Base-by-base conservation (phyloP, 805 yeast species). In the Cyberlindnera suaveolens region DNA sequence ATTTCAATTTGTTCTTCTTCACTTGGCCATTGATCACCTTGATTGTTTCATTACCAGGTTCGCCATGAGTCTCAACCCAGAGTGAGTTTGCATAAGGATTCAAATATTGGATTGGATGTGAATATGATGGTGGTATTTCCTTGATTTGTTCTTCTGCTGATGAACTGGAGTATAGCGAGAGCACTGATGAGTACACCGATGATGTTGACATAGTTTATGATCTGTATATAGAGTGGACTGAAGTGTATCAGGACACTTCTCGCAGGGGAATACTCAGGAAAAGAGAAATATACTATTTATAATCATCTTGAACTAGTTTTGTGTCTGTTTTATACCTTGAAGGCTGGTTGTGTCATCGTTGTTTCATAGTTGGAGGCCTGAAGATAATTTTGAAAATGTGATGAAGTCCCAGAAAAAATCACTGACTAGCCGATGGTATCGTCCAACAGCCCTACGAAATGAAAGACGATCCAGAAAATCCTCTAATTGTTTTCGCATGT, bases 51-150 rank as follows among this genome's bases (percentile, higher is more conserved):
- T 65, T 63, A 20, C 64, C 61, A 33, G 60, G 45, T 34, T 56
- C 57, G 4, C 62, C 64, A 3, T 67, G 62, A 19, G 71, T 53
- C 8, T 63, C 52, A 39, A 55, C 60, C 76, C 76, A 72, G 14
- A 71, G 47, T 1, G 75, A 70, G 34, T 61, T 57, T 0, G 75
- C 62, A 50, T 71, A 71, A 0, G 76, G 76, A 41, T 72, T 71
- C 2, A 31, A 40, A 34, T 47, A 49, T 4, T 27, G 14, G 9
- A 31, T 13, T 8, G 33, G 10, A 5, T 30, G 16, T 13, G 19
- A 6, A 4, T 38, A 29, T 3, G 29, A 9, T n/a, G 23, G 34
- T 6, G 38, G 40, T 7, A 32, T 26, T 3, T 32, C 31, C 34
- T 32, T 27, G 16, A 27, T 11, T 16, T 6, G 39, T 15, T 45